Evolutionary conservation across 192 early-diverging fungal species (phyloP).

Genomic region (Coemansia sp.): DNA sequence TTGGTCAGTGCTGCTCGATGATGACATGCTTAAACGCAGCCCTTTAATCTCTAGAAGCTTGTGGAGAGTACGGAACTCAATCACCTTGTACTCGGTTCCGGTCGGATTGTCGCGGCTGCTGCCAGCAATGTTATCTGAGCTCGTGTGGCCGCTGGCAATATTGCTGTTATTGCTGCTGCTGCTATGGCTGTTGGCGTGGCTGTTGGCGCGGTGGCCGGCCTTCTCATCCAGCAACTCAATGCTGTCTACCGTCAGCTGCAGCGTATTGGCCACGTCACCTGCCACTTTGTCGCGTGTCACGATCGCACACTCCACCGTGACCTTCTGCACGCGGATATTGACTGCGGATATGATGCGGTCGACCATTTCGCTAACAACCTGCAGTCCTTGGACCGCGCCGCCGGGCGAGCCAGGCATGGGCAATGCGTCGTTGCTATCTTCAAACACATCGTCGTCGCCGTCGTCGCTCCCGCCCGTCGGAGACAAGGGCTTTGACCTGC

Average conservation of each 20-base stretch:
- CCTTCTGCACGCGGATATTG: conserved; percentile 59
- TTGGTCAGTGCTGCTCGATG: background rate
- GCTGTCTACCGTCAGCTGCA: conserved; percentile 48
- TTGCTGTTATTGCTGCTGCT: conserved; percentile 6
- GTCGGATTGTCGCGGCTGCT: conserved; percentile 26
- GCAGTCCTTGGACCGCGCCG: conserved; percentile 59
- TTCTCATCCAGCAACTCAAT: conserved; percentile 45
- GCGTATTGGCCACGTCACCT: conserved; percentile 16
- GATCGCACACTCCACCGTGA: conserved; percentile 28
- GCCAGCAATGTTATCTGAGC: conserved; percentile 12
- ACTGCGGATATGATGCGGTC: conserved; percentile 80
- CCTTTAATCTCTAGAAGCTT: conserved; percentile 39
- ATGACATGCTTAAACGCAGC: conserved; percentile 20
- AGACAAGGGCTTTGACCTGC: background rate
- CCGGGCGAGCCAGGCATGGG: conserved; percentile 37
- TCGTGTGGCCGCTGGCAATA: conserved; percentile 10
- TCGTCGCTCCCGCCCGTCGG: background rate
- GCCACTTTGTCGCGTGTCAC: conserved; percentile 20
- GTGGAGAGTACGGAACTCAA: conserved; percentile 37
- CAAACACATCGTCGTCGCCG: conserved; percentile 20
- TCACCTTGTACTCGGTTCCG: conserved; percentile 45
- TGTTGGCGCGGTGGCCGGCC: background rate
- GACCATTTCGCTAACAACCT: conserved; percentile 74
- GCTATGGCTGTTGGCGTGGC: background rate
- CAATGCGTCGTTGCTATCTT: conserved; percentile 21